Percentiles rank a stretch among this genome's conserved stretches.
These are phyloP conservation scores for Stellera chamaejasme DNA, from an alignment of 345 rosid species.

Conservation along the genomic window DNA sequence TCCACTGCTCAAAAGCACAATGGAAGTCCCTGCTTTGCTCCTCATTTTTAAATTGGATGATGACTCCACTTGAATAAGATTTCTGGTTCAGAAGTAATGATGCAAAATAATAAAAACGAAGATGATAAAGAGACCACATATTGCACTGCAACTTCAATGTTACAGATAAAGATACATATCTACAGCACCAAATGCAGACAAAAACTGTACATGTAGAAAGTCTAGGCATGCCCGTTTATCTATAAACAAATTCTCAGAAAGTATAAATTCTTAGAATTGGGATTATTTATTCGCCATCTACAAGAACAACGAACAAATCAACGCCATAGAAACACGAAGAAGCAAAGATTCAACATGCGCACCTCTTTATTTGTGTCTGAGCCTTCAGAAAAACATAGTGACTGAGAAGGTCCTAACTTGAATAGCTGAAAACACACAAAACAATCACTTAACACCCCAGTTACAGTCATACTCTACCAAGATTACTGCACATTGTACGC, in stretches of 20 bases:
- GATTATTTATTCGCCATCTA: not conserved
- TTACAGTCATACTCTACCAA: too few relatives aligned
- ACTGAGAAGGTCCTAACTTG: slow-evolving; percentile 63
- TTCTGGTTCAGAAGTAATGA: slow-evolving; percentile 45
- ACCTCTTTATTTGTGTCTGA: slow-evolving; percentile 54
- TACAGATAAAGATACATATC: slow-evolving; percentile 1
- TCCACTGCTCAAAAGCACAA: slow-evolving; percentile 78
- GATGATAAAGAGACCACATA: slow-evolving; percentile 1
- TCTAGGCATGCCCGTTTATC: not conserved
- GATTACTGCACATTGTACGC: too few relatives aligned
- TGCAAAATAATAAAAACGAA: slow-evolving; percentile 10
- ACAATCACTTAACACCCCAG: not conserved
- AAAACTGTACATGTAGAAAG: too few relatives aligned
- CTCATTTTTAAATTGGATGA: slow-evolving; percentile 57
- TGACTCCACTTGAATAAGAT: slow-evolving; percentile 52
- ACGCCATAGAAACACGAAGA: not conserved
- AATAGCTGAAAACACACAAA: slow-evolving; percentile 43
- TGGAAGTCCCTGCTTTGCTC: slow-evolving; percentile 76
- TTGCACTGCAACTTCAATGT: slow-evolving; percentile 14
- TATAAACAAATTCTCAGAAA: not conserved
- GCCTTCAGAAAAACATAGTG: slow-evolving; percentile 55
- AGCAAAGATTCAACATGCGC: not conserved
- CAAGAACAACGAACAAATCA: not conserved
- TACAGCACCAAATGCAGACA: not conserved
- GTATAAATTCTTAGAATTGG: not conserved